Conservation (phyloP, 345 rosid genomes). For the Nasturtium officinale region DNA sequence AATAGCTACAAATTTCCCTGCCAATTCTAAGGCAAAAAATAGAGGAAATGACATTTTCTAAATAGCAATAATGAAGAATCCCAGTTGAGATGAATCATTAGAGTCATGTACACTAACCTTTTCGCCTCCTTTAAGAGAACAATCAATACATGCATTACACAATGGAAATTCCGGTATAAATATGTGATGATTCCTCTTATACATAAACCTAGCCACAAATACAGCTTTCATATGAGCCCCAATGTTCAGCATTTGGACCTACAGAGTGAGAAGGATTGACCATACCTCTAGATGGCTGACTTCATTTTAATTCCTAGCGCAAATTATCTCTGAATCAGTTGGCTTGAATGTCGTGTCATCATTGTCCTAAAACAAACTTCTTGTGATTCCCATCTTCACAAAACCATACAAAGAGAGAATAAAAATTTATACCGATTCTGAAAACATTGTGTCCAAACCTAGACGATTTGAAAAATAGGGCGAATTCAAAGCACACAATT, state of each 20-base stretch:
- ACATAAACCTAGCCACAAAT: constrained; percentile 59
- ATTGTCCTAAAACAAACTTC: constrained; percentile 47
- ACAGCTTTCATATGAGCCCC: constrained; percentile 21
- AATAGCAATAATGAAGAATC: neutral
- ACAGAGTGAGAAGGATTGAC: constrained; percentile 26
- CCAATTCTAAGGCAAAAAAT: constrained; percentile 17
- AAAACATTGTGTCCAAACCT: too few relatives aligned
- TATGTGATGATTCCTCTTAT: constrained; percentile 71
- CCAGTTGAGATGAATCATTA: neutral
- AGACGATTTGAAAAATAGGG: too few relatives aligned
- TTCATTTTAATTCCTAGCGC: constrained; percentile 88
- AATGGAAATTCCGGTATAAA: constrained; percentile 79
- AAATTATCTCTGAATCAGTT: constrained; percentile 72
- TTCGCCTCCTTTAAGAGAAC: constrained; percentile 88
- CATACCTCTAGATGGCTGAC: constrained; percentile 82
- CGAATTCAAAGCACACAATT: too few relatives aligned
- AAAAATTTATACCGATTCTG: too few relatives aligned
- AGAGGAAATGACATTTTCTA: neutral
- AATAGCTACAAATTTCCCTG: constrained; percentile 92
- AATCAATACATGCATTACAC: constrained; percentile 88
- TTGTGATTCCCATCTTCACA: too few relatives aligned
- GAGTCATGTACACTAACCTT: constrained; percentile 55
- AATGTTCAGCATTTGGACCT: neutral
- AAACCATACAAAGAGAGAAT: too few relatives aligned
- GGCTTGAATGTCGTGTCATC: constrained; percentile 72